phyloP scores from a whole-genome alignment of 2,329 filamentous ascomycete species.

The Samsoniella hepiali region DNA sequence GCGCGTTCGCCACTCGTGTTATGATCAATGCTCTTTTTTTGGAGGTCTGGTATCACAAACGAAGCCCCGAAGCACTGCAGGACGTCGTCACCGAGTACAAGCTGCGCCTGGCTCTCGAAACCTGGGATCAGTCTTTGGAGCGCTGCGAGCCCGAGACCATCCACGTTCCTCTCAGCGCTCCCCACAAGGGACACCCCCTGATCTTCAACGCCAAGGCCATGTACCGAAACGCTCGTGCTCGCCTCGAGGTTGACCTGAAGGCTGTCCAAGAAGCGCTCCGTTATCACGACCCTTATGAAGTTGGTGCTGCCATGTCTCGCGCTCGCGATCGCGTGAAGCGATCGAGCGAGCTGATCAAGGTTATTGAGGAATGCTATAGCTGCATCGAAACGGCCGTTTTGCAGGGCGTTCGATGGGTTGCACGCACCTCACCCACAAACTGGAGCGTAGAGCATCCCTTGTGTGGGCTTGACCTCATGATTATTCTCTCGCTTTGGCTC shows the following conservation, averaged over 20 bases:
- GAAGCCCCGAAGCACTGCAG: slow-evolving; percentile 93
- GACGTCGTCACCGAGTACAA: slow-evolving; percentile 99
- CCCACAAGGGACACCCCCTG: slow-evolving; percentile 91
- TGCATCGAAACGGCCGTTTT: slow-evolving; percentile 94
- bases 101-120: slow-evolving; percentile 88
- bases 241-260: slow-evolving; percentile 93
- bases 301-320: slow-evolving; percentile 93
- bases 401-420: slow-evolving; percentile 95
- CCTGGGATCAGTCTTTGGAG: slow-evolving; percentile 97
- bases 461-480: slow-evolving; percentile 94
- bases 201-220: slow-evolving; percentile 98
- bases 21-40: slow-evolving; percentile 99
- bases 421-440: slow-evolving; percentile 94
- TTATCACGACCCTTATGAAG: slow-evolving; percentile 96
- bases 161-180: slow-evolving; percentile 83
- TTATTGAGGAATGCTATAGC: slow-evolving; percentile 95
- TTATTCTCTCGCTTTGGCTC: slow-evolving; percentile 95
- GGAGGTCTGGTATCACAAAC: slow-evolving; percentile 98
- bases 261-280: slow-evolving; percentile 92
- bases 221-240: slow-evolving; percentile 88
- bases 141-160: slow-evolving; percentile 89
- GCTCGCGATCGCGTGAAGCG: slow-evolving; percentile 92
- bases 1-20: slow-evolving; percentile 91
- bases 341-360: slow-evolving; percentile 96
- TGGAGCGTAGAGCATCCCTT: slow-evolving; percentile 99